Evolutionary conservation across 2,329 filamentous ascomycete species (phyloP).

Genomic region (Biscogniauxia marginata): DNA sequence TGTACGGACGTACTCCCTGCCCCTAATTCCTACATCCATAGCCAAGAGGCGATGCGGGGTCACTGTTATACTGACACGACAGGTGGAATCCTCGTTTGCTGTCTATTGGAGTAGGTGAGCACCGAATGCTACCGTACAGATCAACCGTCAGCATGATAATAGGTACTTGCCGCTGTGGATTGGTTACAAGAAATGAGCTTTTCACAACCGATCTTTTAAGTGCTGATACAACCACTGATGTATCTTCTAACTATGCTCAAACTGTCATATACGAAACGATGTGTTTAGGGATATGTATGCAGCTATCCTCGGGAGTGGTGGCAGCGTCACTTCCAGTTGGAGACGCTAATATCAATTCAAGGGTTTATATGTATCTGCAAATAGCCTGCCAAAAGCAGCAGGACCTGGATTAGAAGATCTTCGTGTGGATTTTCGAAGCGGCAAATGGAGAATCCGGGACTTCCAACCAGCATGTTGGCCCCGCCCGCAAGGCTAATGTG

Average conservation of each 20-base stretch:
- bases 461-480: not conserved
- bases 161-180: no score
- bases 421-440: not conserved
- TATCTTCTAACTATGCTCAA: no score
- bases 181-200: no score
- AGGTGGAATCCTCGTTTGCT: not conserved
- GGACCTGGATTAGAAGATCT: not conserved
- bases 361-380: not conserved
- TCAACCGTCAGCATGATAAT: no score
- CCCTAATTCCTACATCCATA: not conserved
- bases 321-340: not conserved
- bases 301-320: not conserved
- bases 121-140: not conserved
- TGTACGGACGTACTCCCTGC: not conserved
- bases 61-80: not conserved
- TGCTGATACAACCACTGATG: no score
- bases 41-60: not conserved
- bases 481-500: not conserved
- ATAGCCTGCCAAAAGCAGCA: not conserved
- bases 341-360: not conserved
- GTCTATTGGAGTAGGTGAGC: not conserved
- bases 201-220: no score
- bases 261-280: not conserved
- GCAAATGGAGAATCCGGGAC: not conserved
- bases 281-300: not conserved